Base-by-base conservation (phyloP, 306 rosid genomes). In the Glycine tomentella region DNA sequence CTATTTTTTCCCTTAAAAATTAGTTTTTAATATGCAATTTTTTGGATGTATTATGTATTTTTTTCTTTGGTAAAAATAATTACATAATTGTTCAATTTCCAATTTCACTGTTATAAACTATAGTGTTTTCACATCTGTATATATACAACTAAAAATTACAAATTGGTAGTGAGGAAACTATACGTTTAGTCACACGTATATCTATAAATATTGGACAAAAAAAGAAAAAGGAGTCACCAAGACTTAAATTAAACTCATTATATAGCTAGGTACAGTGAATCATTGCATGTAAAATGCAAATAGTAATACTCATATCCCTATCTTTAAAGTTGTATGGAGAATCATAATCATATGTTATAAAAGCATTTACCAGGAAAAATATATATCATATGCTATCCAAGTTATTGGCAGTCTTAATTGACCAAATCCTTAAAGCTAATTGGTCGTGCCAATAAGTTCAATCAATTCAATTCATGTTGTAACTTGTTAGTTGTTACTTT, bases 311-410 rank as follows among this genome's bases (percentile, higher is more conserved):
- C 66, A 20, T 68, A 20, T 68, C 48, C n/a, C 69, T 56, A 6
- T 56, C 51, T 63, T 14, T 8, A 56, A 64, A 49, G 70, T 65
- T 17, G 31, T 53, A 15, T 74, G 31, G 49, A 64, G 74, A 64
- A 81, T 81, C 84, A 73, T 66, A 74, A 65, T 81, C 45, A 25
- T 71, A n/a, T n/a, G n/a, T n/a, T n/a, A n/a, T n/a, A n/a, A n/a
- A n/a, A n/a, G n/a, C n/a, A n/a, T n/a, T n/a, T n/a, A n/a, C n/a
- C n/a, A n/a, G n/a, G n/a, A n/a, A 42, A 78, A 58, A 67, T 3
- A 46, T 46, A 12, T 10, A 45, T 66, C 20, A 52, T 66, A 36
- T 66, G 66, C 15, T 10, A 52, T 72, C 20, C 55, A 80, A 63
- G 48, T 25, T 38, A 67, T 7, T 9, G 3, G 42, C 40, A 61